Percentiles rank a stretch among this genome's conserved stretches.
phyloP scores from a whole-genome alignment of 2,329 filamentous ascomycete species.

The Neonectria magnoliae region DNA sequence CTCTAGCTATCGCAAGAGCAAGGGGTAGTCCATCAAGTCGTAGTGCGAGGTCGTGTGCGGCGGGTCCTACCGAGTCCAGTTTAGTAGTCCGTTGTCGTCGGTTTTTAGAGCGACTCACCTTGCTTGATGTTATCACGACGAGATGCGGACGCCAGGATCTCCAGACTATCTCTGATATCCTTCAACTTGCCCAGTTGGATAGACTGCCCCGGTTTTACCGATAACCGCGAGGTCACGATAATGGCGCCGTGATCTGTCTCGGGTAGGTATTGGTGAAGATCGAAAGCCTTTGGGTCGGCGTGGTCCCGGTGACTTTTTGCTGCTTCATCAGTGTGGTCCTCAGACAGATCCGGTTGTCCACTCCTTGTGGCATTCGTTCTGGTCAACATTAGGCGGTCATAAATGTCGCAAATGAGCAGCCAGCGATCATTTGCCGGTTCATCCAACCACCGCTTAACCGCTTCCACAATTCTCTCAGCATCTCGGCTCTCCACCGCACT shows the following conservation, averaged over 20 bases:
- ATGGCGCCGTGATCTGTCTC: background rate
- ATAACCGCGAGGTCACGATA: background rate
- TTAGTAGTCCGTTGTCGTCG: background rate
- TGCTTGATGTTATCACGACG: background rate
- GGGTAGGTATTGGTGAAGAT: background rate
- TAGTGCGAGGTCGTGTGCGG: background rate
- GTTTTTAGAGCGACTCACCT: background rate
- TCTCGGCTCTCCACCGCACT: slow-evolving; percentile 37
- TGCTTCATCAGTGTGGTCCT: background rate
- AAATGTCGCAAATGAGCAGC: slow-evolving; percentile 49
- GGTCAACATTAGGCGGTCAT: background rate
- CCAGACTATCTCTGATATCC: background rate
- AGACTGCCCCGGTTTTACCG: background rate
- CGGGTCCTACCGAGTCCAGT: background rate
- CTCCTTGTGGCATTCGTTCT: background rate
- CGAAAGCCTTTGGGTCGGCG: background rate
- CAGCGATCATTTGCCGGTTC: slow-evolving; percentile 47
- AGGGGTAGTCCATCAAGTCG: slow-evolving; percentile 51
- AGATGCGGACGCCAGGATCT: background rate
- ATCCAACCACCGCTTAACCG: slow-evolving; percentile 52
- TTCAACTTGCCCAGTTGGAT: background rate
- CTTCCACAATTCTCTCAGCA: slow-evolving; percentile 40
- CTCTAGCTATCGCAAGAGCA: slow-evolving; percentile 56
- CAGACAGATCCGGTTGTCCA: background rate
- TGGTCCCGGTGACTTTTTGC: background rate